phyloP scores from a whole-genome alignment of 331 rosid species.

The Rhamnella rubrinervis region DNA sequence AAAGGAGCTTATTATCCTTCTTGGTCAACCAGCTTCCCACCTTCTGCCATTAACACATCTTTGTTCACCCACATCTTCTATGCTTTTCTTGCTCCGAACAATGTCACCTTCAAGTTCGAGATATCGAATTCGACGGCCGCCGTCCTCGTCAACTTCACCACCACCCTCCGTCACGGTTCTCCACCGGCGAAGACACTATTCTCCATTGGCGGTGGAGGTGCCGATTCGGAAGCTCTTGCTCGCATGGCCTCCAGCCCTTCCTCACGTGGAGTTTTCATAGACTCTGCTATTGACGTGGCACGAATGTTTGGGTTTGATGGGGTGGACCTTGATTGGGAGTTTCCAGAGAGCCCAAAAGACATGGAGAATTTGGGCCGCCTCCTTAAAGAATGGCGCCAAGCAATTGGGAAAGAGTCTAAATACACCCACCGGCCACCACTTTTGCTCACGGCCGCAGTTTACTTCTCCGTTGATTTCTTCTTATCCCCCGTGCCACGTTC shows the following conservation, averaged over 20 bases:
- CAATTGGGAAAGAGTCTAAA: slow-evolving; percentile 28
- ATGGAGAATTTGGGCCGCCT: slow-evolving; percentile 43
- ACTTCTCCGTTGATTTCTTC: slow-evolving; percentile 46
- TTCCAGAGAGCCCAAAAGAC: slow-evolving; percentile 40
- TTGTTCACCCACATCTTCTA: slow-evolving; percentile 65
- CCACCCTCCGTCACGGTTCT: slow-evolving; percentile 30
- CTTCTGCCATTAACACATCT: slow-evolving; percentile 64
- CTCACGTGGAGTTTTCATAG: slow-evolving; percentile 54
- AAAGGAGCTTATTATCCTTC: slow-evolving; percentile 51
- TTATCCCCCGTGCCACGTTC: slow-evolving; percentile 11
- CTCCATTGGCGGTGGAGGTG: slow-evolving; percentile 57
- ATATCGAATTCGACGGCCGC: slow-evolving; percentile 30
- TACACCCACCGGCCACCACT: slow-evolving; percentile 30
- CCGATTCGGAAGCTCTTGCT: slow-evolving; percentile 27
- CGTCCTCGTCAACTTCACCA: slow-evolving; percentile 44
- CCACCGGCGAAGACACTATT: slow-evolving; percentile 44
- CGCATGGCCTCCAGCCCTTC: slow-evolving; percentile 32
- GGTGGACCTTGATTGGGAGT: slow-evolving; percentile 74
- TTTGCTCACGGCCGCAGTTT: slow-evolving; percentile 71
- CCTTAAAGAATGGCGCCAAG: slow-evolving; percentile 35
- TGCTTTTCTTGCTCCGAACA: slow-evolving; percentile 54
- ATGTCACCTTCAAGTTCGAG: slow-evolving; percentile 34
- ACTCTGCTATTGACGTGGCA: slow-evolving; percentile 49
- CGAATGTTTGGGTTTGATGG: slow-evolving; percentile 64
- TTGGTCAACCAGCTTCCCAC: slow-evolving; percentile 35